phyloP scores from a whole-genome alignment of 2,329 filamentous ascomycete genomes.

The Aspergillus ochraceoroseus region DNA sequence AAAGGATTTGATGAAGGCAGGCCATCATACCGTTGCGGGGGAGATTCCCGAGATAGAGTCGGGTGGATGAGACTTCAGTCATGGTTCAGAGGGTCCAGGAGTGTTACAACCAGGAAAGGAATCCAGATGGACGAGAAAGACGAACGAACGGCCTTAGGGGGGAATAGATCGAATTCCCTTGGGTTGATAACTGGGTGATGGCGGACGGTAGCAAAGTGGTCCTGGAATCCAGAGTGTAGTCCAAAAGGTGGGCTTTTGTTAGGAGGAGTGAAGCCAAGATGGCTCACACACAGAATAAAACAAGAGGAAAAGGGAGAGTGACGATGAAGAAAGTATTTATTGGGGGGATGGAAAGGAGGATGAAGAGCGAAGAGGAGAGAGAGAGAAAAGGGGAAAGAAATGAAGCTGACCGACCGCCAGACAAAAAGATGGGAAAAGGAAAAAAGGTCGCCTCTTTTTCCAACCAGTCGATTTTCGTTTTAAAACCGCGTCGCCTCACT shows the following conservation, averaged over 20 bases:
- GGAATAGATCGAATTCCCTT: slow-evolving; percentile 1
- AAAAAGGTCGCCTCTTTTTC: slow-evolving; percentile 6
- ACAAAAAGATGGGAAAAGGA: slow-evolving; percentile 14
- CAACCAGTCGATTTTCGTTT: slow-evolving; percentile 1
- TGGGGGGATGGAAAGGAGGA: not conserved
- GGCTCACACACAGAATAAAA: slow-evolving; percentile 1
- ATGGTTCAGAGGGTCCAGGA: slow-evolving; percentile 44
- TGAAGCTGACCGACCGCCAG: slow-evolving; percentile 1
- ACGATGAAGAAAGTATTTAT: not conserved
- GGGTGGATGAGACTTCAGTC: slow-evolving; percentile 87
- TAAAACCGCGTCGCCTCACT: slow-evolving; percentile 28
- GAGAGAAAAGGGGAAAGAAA: slow-evolving; percentile 8
- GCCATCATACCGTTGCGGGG: slow-evolving; percentile 78
- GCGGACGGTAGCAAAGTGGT: slow-evolving; percentile 3
- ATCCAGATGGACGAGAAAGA: slow-evolving; percentile 6
- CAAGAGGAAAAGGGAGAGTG: not conserved
- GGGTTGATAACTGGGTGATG: slow-evolving; percentile 5
- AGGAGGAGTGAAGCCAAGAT: slow-evolving; percentile 2
- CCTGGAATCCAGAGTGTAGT: slow-evolving; percentile 13
- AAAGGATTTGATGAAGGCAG: slow-evolving; percentile 32
- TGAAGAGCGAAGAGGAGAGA: slow-evolving; percentile 2
- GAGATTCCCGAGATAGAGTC: slow-evolving; percentile 96
- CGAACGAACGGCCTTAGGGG: not conserved
- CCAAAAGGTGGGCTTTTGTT: slow-evolving; percentile 11
- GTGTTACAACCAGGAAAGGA: slow-evolving; percentile 1